Evolutionary conservation across 345 rosid genomes (phyloP), one percentile per base, ranked within the genome.

Genomic region (Moringa oleifera): DNA sequence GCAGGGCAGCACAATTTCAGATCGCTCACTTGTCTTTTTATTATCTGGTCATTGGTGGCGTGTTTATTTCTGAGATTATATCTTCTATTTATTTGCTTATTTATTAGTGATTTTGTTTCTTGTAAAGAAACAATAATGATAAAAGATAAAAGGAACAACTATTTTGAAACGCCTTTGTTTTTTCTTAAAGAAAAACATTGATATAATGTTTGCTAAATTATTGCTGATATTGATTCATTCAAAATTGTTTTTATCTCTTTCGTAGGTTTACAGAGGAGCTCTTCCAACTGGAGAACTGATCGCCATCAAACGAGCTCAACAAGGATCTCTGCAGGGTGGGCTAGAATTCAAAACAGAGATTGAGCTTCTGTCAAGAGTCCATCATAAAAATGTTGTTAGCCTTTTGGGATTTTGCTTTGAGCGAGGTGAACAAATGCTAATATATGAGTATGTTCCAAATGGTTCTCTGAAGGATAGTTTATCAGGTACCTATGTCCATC

Each of bases 301-400:
- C 57, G 97, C 96, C 41, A 82, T 86, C 58, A 91, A 86, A 79
- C 78, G 94, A 71, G 94, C 97, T 65, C 83, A 86, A 59, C 85
- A 79, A 65, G 97, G 89, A 64, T 88, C 97, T 19, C 56, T 78
- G 79, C 96, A 91, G 74, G 96, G 97, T n/a, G 86, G 82, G 15
- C 53, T 70, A 6, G 96, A 88, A 76, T 86, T 91, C 74, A 91
- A 91, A 73, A 91, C 82, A 52, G 96, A 88, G 83, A 86, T 86
- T 23, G 97, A 91, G 73, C 94, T 88, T 63, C 85, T 91, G 18
- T 88, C 97, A 23, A 81, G 96, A 60, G 94, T 91, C 70, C 94
- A 86, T 65, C 98, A 89, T 68, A 89, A 81, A 74, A 86, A 88
- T 72, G 85, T 89, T 51, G 92, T 86, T 13, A 64, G 79, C 61